These are phyloP conservation scores for Chionographis japonica DNA, from an alignment of 106 monocot species.

Conservation along the genomic window DNA sequence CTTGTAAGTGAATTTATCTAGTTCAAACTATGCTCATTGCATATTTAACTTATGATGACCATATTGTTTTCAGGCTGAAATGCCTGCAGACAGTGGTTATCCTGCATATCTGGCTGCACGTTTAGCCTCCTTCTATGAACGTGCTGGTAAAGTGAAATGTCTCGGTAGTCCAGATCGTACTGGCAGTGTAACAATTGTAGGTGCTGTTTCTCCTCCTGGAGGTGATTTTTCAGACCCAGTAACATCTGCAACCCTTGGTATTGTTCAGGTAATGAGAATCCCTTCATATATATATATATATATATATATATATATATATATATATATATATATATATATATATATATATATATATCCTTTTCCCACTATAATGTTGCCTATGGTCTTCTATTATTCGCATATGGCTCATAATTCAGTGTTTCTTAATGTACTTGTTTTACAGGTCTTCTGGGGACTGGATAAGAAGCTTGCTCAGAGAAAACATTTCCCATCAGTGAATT, in stretches of 20 bases:
- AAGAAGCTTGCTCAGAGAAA: slow-evolving; percentile 99
- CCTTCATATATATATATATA: too few relatives aligned
- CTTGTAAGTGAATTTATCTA: too few relatives aligned
- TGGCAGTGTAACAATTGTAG: slow-evolving; percentile 98
- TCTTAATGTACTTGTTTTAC: slow-evolving; percentile 3
- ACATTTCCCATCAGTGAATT: slow-evolving; percentile 98
- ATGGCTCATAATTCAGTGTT: background rate
- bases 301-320: too few relatives aligned
- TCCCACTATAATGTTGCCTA: too few relatives aligned
- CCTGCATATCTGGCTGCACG: slow-evolving; percentile 96
- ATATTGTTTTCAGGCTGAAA: slow-evolving; percentile 71
- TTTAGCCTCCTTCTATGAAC: slow-evolving; percentile 98
- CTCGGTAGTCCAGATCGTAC: slow-evolving; percentile 78
- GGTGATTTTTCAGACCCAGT: slow-evolving; percentile 99
- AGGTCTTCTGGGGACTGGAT: slow-evolving; percentile 99
- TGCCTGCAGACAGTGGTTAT: slow-evolving; percentile 99
- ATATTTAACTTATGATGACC: background rate
- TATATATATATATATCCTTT: too few relatives aligned
- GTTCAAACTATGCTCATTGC: background rate
- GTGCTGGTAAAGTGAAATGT: slow-evolving; percentile 98
- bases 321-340: too few relatives aligned
- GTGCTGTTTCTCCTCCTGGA: slow-evolving; percentile 99
- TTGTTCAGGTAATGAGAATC: slow-evolving; percentile 80
- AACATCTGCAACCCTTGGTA: slow-evolving; percentile 96
- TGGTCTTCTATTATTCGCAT: background rate